Percentiles rank a stretch among this genome's conserved stretches.
These are phyloP conservation scores for Stagonosporopsis tanaceti DNA, from an alignment of 2,329 filamentous ascomycete species.

Conservation along the genomic window DNA sequence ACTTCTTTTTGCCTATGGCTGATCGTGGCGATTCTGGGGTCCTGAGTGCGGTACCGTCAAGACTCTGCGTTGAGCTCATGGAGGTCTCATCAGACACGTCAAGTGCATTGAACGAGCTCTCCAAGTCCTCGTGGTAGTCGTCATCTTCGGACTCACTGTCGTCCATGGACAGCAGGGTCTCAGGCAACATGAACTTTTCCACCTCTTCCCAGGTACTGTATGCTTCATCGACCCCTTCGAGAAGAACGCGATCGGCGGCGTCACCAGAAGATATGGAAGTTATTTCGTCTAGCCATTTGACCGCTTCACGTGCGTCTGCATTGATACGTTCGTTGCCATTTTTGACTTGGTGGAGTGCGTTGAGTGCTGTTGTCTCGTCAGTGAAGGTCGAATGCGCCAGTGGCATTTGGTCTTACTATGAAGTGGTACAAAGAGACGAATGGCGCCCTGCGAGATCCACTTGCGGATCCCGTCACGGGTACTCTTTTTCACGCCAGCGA, in stretches of 20 bases:
- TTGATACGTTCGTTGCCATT: conserved; percentile 52
- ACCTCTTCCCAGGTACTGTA: conserved; percentile 59
- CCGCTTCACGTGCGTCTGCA: conserved; percentile 57
- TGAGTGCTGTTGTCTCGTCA: conserved; percentile 51
- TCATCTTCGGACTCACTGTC: conserved; percentile 50
- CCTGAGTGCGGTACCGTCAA: conserved; percentile 46
- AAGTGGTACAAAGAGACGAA: conserved; percentile 60
- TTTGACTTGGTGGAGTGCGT: conserved; percentile 56
- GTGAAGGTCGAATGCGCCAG: conserved; percentile 17
- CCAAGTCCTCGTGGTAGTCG: conserved; percentile 48
- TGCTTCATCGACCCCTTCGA: conserved; percentile 58
- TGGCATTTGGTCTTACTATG: conserved; percentile 53
- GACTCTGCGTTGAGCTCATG: conserved; percentile 55
- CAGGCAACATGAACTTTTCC: conserved; percentile 58
- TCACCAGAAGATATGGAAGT: conserved; percentile 54
- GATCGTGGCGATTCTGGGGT: conserved; percentile 53
- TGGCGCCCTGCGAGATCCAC: conserved; percentile 59
- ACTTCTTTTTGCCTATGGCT: conserved; percentile 37
- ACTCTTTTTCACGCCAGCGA: conserved; percentile 60
- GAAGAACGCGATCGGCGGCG: conserved; percentile 48
- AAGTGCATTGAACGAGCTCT: conserved; percentile 48
- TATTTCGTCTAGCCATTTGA: conserved; percentile 61
- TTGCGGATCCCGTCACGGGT: conserved; percentile 61
- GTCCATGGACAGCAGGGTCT: conserved; percentile 59
- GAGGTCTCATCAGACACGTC: conserved; percentile 51